phyloP scores from a whole-genome alignment of 2,329 filamentous ascomycete species.

The Colletotrichum noveboracense region DNA sequence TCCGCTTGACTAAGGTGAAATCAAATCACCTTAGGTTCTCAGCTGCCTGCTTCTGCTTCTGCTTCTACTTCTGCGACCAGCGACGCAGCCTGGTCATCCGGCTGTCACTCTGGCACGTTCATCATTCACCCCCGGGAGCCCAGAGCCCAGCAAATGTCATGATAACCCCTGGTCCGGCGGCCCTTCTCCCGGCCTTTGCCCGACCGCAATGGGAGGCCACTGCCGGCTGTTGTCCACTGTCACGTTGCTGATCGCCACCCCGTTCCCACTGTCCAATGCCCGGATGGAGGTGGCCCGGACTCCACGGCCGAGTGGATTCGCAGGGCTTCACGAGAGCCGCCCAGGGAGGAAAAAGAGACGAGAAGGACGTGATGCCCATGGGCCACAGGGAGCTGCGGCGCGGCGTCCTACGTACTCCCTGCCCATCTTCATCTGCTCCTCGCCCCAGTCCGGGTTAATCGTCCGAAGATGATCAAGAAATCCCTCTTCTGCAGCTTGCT shows the following conservation, averaged over 20 bases:
- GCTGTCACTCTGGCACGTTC: slow-evolving; percentile 14
- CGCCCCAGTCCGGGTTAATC: background rate
- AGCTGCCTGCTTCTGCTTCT: background rate
- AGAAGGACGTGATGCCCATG: background rate
- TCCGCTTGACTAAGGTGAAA: background rate
- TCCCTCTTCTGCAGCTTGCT: background rate
- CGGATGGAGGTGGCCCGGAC: slow-evolving; percentile 8
- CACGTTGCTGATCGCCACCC: slow-evolving; percentile 19
- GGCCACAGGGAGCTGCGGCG: background rate
- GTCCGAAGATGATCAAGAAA: slow-evolving; percentile 8
- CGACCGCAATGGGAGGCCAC: slow-evolving; percentile 1
- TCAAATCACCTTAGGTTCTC: background rate
- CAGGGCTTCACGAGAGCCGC: slow-evolving; percentile 15
- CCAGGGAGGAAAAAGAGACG: background rate
- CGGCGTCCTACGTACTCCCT: slow-evolving; percentile 4
- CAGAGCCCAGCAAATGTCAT: background rate
- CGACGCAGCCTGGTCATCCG: slow-evolving; percentile 7
- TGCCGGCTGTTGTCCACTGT: slow-evolving; percentile 10
- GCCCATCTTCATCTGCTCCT: slow-evolving; percentile 7
- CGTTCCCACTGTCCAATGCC: slow-evolving; percentile 11
- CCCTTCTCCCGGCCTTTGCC: slow-evolving; percentile 13
- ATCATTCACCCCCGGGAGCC: background rate
- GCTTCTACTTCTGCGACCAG: slow-evolving; percentile 1
- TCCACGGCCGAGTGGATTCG: slow-evolving; percentile 9
- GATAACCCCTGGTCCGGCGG: background rate